A percentile compares a stretch with the other conserved stretches of the same genome.
Evolutionary conservation across 257 asterid genomes (phyloP).

Genomic region (Penstemon davidsonii): DNA sequence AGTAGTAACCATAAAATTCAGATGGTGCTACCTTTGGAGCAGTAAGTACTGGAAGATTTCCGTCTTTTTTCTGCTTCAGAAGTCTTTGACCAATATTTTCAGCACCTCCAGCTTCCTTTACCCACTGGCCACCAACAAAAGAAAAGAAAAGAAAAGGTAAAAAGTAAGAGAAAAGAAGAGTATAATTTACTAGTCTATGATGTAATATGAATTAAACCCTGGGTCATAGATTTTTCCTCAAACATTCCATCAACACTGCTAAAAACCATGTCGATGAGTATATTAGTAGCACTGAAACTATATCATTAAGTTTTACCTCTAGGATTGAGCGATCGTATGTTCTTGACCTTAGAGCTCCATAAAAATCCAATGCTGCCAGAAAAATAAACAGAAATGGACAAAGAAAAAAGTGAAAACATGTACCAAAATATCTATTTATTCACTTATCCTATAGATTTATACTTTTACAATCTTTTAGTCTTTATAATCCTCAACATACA

Average conservation of each 20-base stretch:
- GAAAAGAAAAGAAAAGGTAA: neutral
- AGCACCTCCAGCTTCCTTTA: constrained; percentile 77
- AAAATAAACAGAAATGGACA: constrained; percentile 17
- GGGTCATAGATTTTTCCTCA: neutral
- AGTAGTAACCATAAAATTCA: constrained; percentile 15
- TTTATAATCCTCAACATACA: neutral
- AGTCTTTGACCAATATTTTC: constrained; percentile 69
- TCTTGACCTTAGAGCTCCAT: constrained; percentile 92
- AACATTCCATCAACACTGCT: constrained; percentile 4
- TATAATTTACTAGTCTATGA: neutral
- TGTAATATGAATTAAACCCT: constrained; percentile 1
- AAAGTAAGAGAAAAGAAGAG: neutral
- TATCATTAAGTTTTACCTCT: constrained; percentile 44
- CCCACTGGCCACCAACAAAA: constrained; percentile 52
- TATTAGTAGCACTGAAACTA: neutral
- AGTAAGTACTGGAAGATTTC: constrained; percentile 71
- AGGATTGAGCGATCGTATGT: constrained; percentile 81
- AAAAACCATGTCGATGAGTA: constrained; percentile 3
- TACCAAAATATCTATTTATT: neutral
- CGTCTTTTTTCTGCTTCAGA: constrained; percentile 65
- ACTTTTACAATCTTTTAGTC: neutral
- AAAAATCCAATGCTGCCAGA: constrained; percentile 86
- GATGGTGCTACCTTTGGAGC: constrained; percentile 67
- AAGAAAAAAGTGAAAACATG: neutral
- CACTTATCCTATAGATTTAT: neutral